A percentile compares a stretch with the other conserved stretches of the same genome.
Evolutionary conservation across 2,329 filamentous ascomycete species (phyloP).

Genomic region (Cadophora malorum): DNA sequence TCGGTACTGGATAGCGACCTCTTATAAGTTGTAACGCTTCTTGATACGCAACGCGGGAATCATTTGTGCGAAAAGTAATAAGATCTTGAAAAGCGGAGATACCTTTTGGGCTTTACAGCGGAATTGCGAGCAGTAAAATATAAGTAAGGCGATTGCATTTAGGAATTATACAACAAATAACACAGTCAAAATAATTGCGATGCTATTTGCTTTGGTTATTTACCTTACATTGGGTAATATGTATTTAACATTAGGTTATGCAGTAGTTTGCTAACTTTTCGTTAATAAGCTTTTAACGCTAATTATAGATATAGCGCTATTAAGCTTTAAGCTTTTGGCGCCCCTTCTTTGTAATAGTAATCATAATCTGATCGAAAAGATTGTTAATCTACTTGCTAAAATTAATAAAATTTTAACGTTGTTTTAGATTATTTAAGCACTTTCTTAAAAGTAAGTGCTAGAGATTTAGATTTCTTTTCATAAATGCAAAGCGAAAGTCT

Average conservation of each 20-base stretch:
- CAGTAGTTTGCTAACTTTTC: conserved; percentile 25
- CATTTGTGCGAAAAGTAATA: conserved; percentile 26
- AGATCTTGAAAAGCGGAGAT: conserved; percentile 30
- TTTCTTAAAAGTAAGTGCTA: conserved; percentile 27
- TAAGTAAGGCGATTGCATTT: conserved; percentile 24
- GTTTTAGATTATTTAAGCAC: conserved; percentile 3
- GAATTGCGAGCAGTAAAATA: conserved; percentile 26
- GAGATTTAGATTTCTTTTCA: conserved; percentile 31
- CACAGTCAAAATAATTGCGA: conserved; percentile 1
- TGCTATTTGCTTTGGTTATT: neutral
- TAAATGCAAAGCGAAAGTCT: conserved; percentile 26
- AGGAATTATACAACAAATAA: neutral
- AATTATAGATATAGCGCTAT: conserved; percentile 24
- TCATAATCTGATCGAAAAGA: neutral
- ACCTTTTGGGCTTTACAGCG: conserved; percentile 22
- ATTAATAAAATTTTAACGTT: neutral
- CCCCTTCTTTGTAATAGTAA: neutral
- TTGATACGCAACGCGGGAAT: conserved; percentile 28
- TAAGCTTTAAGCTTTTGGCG: conserved; percentile 25
- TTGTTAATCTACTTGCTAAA: neutral
- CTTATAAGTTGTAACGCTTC: conserved; percentile 26
- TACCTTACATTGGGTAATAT: neutral
- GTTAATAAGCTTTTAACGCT: conserved; percentile 27
- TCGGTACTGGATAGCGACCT: conserved; percentile 27
- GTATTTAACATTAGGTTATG: neutral